Evolutionary conservation across 495 filamentous ascomycete species (phyloP), one percentile per base, ranked within the genome.

Genomic region (Penicillium cinerascens): DNA sequence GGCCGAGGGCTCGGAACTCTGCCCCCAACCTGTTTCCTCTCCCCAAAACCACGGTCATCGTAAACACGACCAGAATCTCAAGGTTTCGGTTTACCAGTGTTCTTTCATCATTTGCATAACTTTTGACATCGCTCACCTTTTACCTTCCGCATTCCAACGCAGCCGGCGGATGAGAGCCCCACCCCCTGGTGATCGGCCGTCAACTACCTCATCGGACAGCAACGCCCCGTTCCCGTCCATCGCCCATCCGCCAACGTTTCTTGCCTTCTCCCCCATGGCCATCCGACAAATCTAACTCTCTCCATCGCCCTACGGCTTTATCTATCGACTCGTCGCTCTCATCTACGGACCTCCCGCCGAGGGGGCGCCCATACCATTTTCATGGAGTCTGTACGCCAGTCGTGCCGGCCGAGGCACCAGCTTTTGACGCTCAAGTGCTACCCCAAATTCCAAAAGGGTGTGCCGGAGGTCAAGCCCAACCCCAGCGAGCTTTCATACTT

Each of bases 401-500:
- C 72, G 55, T 81, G 75, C 61, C 88, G 91, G 49, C 91, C 92
- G 18, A 96, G 95, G 71, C 92, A 97, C 69, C 91, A 96, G 77
- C 85, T 95, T 51, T 75, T 97, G 44, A 85, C 95, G 44, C 79
- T 96, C 26, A 96, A 95, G 69, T 97, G 92, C 76, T 97, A 95
- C 71, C 92, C 92, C 26, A 83, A 82, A 56, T 91, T 88, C 49
- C 87, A 89, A 48, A 96, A 95, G 71, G 89, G 87, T 52, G 88
- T 88, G 42, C 81, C 87, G 63, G 89, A 95, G 56, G 88, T 95
- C 51, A 92, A 91, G 69, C 90, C 92, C 8, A 97, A 97, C 65
- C 86, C 88, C 40, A 93, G 88, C 70, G 92, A 97, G 75, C 83
- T 97, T 38, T 95, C 89, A 65, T 97, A 97, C 66, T 81, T 97